Percentiles rank a stretch among this genome's conserved stretches.
These are phyloP conservation scores for Ustilago vetiveriae DNA, from an alignment of 1,284 basidiomycete species.

Conservation along the genomic window DNA sequence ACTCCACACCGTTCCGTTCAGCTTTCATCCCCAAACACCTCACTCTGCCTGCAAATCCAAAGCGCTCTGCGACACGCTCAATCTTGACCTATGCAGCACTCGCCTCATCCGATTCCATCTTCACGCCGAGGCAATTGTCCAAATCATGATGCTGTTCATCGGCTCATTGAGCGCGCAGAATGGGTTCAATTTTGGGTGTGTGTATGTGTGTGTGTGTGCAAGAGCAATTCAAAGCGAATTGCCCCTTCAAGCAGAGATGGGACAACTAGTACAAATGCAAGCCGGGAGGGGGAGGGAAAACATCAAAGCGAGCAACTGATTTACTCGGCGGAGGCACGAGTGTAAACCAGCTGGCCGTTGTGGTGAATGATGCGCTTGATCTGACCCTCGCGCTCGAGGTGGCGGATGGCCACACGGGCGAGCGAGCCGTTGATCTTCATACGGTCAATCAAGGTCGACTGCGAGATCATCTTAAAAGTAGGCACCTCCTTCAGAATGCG, in stretches of 20 bases:
- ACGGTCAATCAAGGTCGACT: slow-evolving; percentile 88
- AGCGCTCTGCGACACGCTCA: too few relatives aligned
- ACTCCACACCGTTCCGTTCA: too few relatives aligned
- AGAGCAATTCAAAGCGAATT: too few relatives aligned
- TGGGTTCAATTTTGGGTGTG: not conserved
- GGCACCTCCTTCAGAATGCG: slow-evolving; percentile 99
- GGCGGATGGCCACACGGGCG: slow-evolving; percentile 89
- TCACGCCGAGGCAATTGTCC: too few relatives aligned
- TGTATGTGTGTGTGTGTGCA: slow-evolving; percentile 1
- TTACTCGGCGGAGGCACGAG: slow-evolving; percentile 53
- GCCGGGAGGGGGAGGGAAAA: not conserved
- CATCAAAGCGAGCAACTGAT: slow-evolving; percentile 9
- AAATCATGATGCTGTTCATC: not conserved
- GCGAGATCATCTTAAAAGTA: slow-evolving; percentile 98
- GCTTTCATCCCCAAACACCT: too few relatives aligned
- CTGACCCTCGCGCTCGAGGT: slow-evolving; percentile 91
- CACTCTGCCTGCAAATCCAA: too few relatives aligned
- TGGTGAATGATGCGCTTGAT: slow-evolving; percentile 98
- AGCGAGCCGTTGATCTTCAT: slow-evolving; percentile 95
- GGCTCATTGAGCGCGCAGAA: not conserved
- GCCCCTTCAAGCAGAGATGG: not conserved
- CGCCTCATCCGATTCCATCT: too few relatives aligned
- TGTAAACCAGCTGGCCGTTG: slow-evolving; percentile 92
- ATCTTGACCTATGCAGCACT: too few relatives aligned
- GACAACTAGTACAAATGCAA: not conserved